Conservation (phyloP, 2,329 filamentous ascomycete species). For the Zymoseptoria passerinii region DNA sequence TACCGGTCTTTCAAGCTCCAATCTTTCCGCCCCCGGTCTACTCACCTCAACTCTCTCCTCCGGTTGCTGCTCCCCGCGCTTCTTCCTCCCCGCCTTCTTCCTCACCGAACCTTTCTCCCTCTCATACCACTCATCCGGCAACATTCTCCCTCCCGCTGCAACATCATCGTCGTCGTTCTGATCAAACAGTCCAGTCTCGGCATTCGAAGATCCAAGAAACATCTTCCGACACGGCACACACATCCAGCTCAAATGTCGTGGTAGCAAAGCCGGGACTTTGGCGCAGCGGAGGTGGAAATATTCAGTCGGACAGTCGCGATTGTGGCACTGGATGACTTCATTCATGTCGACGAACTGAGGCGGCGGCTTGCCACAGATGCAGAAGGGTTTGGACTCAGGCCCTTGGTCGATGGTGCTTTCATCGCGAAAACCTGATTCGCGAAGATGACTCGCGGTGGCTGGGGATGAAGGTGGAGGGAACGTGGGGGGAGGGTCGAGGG, state of each 20-base stretch:
- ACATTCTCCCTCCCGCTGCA: neutral
- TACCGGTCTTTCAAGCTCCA: neutral
- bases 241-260: slow-evolving; percentile 9
- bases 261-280: slow-evolving; percentile 8
- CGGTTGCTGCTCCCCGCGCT: neutral
- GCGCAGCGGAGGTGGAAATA: slow-evolving; percentile 14
- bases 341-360: slow-evolving; percentile 1
- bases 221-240: slow-evolving; percentile 1
- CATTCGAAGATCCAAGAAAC: neutral
- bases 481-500: neutral
- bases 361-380: neutral
- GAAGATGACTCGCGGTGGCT: neutral
- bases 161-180: neutral
- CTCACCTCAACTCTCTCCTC: neutral
- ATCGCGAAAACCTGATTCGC: slow-evolving; percentile 1
- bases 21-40: neutral
- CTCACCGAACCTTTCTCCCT: neutral
- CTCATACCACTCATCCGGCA: neutral
- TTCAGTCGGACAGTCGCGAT: slow-evolving; percentile 8
- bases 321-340: slow-evolving; percentile 5
- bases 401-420: neutral
- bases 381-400: neutral
- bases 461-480: neutral
- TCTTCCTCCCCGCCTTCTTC: neutral
- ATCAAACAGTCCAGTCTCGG: neutral